A percentile compares a stretch with the other conserved stretches of the same genome.
Evolutionary conservation across 768 basidiomycete genomes (phyloP).

Genomic region (Rhodosporidiobolus odoratus): DNA sequence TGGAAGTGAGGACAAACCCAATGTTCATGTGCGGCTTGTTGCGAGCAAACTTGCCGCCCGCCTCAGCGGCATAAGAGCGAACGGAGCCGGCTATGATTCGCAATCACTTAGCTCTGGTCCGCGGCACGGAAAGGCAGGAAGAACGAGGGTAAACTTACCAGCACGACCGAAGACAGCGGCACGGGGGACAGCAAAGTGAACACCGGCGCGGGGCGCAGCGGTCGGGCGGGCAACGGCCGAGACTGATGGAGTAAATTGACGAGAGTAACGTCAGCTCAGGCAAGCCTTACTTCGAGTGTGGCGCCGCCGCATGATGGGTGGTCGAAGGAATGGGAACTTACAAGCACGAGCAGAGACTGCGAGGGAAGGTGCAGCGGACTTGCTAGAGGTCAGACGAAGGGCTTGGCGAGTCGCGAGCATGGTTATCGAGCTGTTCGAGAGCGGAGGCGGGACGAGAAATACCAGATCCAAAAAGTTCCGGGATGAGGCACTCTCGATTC

Average conservation of each 20-base stretch:
- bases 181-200: constrained; percentile 17
- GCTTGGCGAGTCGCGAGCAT: constrained; percentile 36
- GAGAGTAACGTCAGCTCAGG: neutral
- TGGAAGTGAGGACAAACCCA: constrained; percentile 48
- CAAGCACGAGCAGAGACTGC: constrained; percentile 28
- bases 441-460: neutral
- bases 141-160: neutral
- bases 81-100: constrained; percentile 14
- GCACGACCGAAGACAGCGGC: constrained; percentile 17
- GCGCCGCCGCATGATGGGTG: no score
- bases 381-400: constrained; percentile 28
- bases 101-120: neutral
- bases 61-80: constrained; percentile 41
- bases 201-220: constrained; percentile 10
- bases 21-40: constrained; percentile 73
- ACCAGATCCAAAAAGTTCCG: neutral
- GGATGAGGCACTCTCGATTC: no score
- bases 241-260: neutral
- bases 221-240: constrained; percentile 29
- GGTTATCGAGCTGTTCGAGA: neutral
- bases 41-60: constrained; percentile 41
- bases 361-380: constrained; percentile 18
- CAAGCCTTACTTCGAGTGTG: neutral
- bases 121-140: neutral
- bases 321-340: neutral